Conservation (phyloP, 345 rosid genomes). For the Chamaenerion angustifolium region DNA sequence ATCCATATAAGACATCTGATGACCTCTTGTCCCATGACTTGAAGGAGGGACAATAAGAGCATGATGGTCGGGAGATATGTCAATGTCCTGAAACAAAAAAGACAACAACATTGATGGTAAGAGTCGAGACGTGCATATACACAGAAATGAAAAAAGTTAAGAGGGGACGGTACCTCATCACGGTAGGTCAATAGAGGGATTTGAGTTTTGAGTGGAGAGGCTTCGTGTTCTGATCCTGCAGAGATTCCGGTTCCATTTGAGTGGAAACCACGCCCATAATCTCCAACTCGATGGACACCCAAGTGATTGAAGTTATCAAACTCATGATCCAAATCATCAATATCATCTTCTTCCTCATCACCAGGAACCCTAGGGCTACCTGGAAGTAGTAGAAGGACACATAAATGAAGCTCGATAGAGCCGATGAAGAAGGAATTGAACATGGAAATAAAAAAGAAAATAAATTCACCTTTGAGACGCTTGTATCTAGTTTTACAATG, state of each 20-base stretch:
- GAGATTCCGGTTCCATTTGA: conserved; percentile 16
- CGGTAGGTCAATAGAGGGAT: conserved; percentile 62
- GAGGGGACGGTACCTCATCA: conserved; percentile 35
- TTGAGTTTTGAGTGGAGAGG: conserved; percentile 38
- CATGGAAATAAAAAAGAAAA: too few relatives aligned
- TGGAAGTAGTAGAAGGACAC: conserved; percentile 11
- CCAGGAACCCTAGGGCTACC: conserved; percentile 59
- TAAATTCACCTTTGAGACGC: conserved; percentile 50
- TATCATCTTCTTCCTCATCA: conserved; percentile 63
- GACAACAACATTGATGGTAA: conserved; percentile 2
- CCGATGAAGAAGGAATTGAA: not conserved
- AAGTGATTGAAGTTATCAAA: conserved; percentile 25
- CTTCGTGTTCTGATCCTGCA: conserved; percentile 34
- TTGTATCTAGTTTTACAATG: conserved; percentile 87
- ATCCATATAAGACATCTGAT: conserved; percentile 43
- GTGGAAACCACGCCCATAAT: conserved; percentile 26
- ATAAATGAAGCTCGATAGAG: too few relatives aligned
- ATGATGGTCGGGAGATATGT: conserved; percentile 59
- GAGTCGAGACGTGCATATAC: not conserved
- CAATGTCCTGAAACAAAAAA: conserved; percentile 35
- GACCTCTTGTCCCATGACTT: conserved; percentile 31
- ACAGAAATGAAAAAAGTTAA: not conserved
- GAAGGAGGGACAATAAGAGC: conserved; percentile 69
- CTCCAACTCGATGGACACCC: conserved; percentile 35
- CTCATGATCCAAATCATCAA: conserved; percentile 51